A percentile compares a stretch with the other conserved stretches of the same genome.
Evolutionary conservation across 1,139 yeast species (phyloP).

Genomic region (Debaryomycetaceae sp.): DNA sequence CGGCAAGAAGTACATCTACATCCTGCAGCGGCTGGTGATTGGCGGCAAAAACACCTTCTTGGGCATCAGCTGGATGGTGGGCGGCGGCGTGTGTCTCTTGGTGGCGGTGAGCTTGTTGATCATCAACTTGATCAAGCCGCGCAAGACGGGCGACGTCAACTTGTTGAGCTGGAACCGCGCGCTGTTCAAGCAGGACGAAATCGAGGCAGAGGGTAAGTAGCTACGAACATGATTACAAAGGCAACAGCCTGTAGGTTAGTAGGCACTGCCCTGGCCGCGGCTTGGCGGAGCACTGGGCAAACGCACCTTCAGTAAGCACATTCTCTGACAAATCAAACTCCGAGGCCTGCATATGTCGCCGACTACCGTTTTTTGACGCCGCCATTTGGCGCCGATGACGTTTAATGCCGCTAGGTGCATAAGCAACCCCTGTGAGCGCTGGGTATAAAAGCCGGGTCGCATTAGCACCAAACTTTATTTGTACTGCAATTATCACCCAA

Average conservation of each 20-base stretch:
- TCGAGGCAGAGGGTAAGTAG: constrained; percentile 4
- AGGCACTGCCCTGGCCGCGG: no score
- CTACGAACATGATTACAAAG: not conserved
- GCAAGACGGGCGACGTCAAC: constrained; percentile 70
- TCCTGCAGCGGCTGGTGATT: constrained; percentile 79
- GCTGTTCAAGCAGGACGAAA: constrained; percentile 17
- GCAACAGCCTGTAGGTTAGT: not conserved
- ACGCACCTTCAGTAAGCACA: no score
- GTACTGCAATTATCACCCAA: no score
- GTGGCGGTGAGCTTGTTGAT: constrained; percentile 56
- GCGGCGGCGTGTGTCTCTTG: constrained; percentile 80
- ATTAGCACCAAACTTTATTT: no score
- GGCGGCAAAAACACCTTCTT: constrained; percentile 89
- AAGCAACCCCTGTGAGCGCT: no score
- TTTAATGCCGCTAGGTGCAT: no score
- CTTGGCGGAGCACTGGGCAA: no score
- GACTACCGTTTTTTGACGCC: no score
- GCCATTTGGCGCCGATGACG: no score
- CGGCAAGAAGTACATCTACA: constrained; percentile 75
- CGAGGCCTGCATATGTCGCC: no score
- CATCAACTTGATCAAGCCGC: constrained; percentile 61
- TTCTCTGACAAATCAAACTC: no score
- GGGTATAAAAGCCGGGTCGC: no score
- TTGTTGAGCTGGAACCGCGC: constrained; percentile 72
- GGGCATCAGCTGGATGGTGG: constrained; percentile 87